Conservation (phyloP, 176 grass and related monocot genomes). For the Oryza meyeriana region DNA sequence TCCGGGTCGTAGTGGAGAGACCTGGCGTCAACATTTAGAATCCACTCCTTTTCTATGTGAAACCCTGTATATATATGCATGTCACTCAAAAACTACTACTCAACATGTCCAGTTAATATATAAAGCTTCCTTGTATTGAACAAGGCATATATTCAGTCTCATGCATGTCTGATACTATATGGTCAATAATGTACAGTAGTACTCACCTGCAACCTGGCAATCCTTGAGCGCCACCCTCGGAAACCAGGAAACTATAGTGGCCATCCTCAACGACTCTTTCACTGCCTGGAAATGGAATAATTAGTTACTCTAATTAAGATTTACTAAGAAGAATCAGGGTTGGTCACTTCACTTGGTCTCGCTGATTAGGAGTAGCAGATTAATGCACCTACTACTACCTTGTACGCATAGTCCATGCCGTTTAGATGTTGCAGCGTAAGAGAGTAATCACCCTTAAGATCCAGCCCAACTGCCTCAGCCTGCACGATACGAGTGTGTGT, state of each 20-base stretch:
- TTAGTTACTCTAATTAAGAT: neutral
- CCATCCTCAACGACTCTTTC: constrained; percentile 89
- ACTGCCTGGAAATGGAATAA: constrained; percentile 49
- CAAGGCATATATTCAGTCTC: too few relatives aligned
- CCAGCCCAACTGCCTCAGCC: neutral
- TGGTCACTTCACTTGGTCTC: too few relatives aligned
- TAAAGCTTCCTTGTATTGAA: too few relatives aligned
- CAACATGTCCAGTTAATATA: too few relatives aligned
- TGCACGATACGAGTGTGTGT: too few relatives aligned
- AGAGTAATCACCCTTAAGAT: neutral
- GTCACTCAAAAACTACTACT: too few relatives aligned
- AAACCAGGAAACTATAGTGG: constrained; percentile 95
- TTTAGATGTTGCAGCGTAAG: constrained; percentile 57
- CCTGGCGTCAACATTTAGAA: constrained; percentile 85
- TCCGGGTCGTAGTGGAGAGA: constrained; percentile 68
- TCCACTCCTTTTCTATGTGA: constrained; percentile 71
- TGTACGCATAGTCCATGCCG: constrained; percentile 65
- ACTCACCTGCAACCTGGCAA: constrained; percentile 70
- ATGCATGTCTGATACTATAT: too few relatives aligned
- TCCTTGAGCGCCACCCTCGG: constrained; percentile 88
- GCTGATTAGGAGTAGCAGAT: too few relatives aligned
- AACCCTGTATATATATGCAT: constrained; percentile 38
- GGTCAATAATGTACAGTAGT: too few relatives aligned
- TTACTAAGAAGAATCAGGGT: too few relatives aligned
- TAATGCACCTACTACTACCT: constrained; percentile 23